Base-by-base conservation (phyloP, 331 rosid species). In the Spiraea crenata region DNA sequence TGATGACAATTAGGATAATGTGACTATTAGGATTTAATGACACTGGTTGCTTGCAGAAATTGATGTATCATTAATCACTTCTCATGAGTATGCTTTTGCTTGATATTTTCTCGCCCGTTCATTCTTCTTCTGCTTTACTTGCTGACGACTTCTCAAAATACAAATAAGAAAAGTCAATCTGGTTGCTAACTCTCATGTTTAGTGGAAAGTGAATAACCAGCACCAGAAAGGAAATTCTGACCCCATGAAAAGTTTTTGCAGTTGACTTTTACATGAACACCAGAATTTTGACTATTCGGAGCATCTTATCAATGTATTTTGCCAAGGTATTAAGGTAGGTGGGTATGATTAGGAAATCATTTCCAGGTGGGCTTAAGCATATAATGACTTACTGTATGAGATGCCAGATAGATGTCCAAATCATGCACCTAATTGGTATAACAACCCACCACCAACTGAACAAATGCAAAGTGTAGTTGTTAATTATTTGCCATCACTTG, bases 361-460 rank as follows among this genome's bases (percentile, higher is more conserved):
- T 67, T 67, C 57, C 71, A 74, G 63, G 56, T 52, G 55, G 25
- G 70, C 7, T 14, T 52, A 71, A 47, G 46, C 37, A 63, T 54
- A 41, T 62, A 66, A 78, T 72, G 75, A 61, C 62, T 35, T 59
- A 47, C 69, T 50, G 69, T 69, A 61, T 69, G 62, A 65, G 60
- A 62, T 56, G 78, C 77, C 85, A 82, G 77, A 44, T 75, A 73
- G 83, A 76, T 79, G 76, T 70, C 65, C 65, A 55, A 49, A 80
- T 81, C 77, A 69, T 41, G 62, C 52, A 40, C 38, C 52, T 35
- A 80, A 78, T 65, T 66, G 61, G 77, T 69, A 67, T 74, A 88
- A 88, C 97, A 81, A 90, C 93, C 81, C 40, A 79, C 87, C 89
- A 88, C 85, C 96, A 77, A 90, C 96, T 79, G 69, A 66, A 60